Evolutionary conservation across 2,329 filamentous ascomycete genomes (phyloP), one percentile per base, ranked within the genome.

Genomic region (Didymella segeticola): DNA sequence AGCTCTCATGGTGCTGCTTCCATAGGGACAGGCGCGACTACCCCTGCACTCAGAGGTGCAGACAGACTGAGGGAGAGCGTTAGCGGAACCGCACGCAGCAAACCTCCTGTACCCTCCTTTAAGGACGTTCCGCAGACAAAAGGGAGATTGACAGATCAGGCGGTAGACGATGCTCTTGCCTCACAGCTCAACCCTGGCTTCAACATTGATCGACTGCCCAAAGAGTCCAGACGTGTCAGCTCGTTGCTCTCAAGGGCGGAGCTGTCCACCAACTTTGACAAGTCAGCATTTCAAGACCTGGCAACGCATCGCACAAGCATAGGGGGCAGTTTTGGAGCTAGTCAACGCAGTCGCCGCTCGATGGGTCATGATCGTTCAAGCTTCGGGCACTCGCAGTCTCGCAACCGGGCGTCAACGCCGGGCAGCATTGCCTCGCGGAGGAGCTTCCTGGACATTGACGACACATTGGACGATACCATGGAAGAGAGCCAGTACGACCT

Each of bases 201-300:
- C 43, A 74, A 77, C 33, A 68, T 72, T 49, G 78, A 82, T 26
- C 80, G 82, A 23, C 80, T 82, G 39, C 81, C 82, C 15, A 83
- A 82, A 58, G 82, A 85, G 36, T 86, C 84, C n/a, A 86, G 95
- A 36, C 86, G 95, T 43, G 89, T 98, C 22, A 99, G 95, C 77
- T 98, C 93, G 14, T 84, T 96, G 76, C 81, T 97, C 47, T 93
- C 93, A 14, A 84, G 93, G 66, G 89, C 90, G 26, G 93, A 97
- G 70, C 79, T 97, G 17, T 93, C 91, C 0, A 88, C 90, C 9
- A 95, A 89, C 14, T 90, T 93, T 61, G 92, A 96, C 63, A 84
- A 90, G 65, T 82, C 87, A 1, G 83, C 87, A n/a, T 96, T 96
- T 69, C 83, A 87, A 23, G 92, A 96, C 42, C 84, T 87, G 55